These are phyloP conservation scores for Aspergillus arachidicola DNA, from an alignment of 2,329 filamentous ascomycete genomes.

Conservation along the genomic window DNA sequence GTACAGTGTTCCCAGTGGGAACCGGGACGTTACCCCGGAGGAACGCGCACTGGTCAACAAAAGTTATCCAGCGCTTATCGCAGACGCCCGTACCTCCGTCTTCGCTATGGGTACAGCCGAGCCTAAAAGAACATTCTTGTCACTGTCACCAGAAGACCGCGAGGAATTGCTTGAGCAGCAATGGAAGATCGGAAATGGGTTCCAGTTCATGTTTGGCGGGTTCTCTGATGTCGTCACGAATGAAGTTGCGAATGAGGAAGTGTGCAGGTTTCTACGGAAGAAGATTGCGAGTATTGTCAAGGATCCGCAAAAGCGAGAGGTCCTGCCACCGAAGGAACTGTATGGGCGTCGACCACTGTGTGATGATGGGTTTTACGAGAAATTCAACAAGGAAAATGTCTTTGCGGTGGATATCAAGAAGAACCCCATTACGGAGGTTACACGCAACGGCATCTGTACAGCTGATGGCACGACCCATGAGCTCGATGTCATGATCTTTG, in stretches of 20 bases:
- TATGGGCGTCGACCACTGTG: slow-evolving; percentile 23
- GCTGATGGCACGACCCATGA: slow-evolving; percentile 35
- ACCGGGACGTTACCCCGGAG: slow-evolving; percentile 25
- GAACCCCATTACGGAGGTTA: slow-evolving; percentile 26
- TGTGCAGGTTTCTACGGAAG: slow-evolving; percentile 40
- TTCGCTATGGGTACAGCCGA: slow-evolving; percentile 18
- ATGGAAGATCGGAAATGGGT: slow-evolving; percentile 7
- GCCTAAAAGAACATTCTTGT: slow-evolving; percentile 2
- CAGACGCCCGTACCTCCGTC: not conserved
- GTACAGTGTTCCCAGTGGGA: slow-evolving; percentile 37
- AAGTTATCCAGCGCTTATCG: slow-evolving; percentile 12
- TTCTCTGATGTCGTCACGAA: slow-evolving; percentile 42
- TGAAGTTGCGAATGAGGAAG: slow-evolving; percentile 41
- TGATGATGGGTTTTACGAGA: slow-evolving; percentile 26
- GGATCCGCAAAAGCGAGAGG: slow-evolving; percentile 32
- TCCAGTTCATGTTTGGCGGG: slow-evolving; percentile 14
- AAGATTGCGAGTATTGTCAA: slow-evolving; percentile 35
- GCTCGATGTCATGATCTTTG: slow-evolving; percentile 29
- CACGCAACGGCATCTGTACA: slow-evolving; percentile 39
- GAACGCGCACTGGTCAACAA: slow-evolving; percentile 27
- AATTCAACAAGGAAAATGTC: slow-evolving; percentile 47
- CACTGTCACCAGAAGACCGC: slow-evolving; percentile 12
- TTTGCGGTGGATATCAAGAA: slow-evolving; percentile 43
- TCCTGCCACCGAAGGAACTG: slow-evolving; percentile 25
- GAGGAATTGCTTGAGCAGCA: slow-evolving; percentile 14